Conservation (phyloP, 2,329 filamentous ascomycete species). For the Fusarium verticillioides region DNA sequence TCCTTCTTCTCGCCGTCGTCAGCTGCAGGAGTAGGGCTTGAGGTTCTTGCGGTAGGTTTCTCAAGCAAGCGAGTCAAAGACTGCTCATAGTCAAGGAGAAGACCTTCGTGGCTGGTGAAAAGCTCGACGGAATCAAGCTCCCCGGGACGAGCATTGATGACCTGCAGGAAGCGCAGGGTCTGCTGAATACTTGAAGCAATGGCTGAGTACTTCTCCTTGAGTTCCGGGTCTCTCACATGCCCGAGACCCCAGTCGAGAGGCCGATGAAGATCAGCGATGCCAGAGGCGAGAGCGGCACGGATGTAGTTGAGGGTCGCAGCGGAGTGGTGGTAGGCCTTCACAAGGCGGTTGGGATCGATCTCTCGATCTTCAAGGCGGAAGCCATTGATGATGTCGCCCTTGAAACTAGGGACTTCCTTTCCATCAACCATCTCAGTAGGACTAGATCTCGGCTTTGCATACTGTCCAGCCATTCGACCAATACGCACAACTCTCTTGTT, state of each 20-base stretch:
- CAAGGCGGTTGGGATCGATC: slow-evolving; percentile 84
- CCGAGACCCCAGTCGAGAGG: slow-evolving; percentile 95
- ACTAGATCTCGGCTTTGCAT: slow-evolving; percentile 93
- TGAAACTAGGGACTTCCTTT: slow-evolving; percentile 85
- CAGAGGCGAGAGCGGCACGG: slow-evolving; percentile 82
- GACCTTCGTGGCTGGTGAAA: slow-evolving; percentile 94
- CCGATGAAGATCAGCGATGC: slow-evolving; percentile 92
- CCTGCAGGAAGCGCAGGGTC: slow-evolving; percentile 92
- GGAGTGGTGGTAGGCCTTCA: slow-evolving; percentile 94
- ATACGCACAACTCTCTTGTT: slow-evolving; percentile 89
- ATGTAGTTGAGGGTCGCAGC: slow-evolving; percentile 95
- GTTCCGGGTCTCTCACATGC: slow-evolving; percentile 83
- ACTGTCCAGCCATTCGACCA: slow-evolving; percentile 96
- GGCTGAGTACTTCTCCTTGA: slow-evolving; percentile 86
- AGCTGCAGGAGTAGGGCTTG: slow-evolving; percentile 58
- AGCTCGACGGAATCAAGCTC: slow-evolving; percentile 92
- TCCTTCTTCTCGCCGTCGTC: slow-evolving; percentile 57
- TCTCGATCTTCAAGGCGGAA: slow-evolving; percentile 79
- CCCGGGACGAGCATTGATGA: slow-evolving; percentile 86
- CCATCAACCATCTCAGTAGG: slow-evolving; percentile 86
- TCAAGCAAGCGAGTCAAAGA: slow-evolving; percentile 81
- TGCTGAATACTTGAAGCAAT: slow-evolving; percentile 91
- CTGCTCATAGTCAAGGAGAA: slow-evolving; percentile 95
- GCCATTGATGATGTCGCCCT: slow-evolving; percentile 95
- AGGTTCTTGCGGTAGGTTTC: slow-evolving; percentile 61